Evolutionary conservation across 306 rosid genomes (phyloP).

Genomic region (Rosa multiflora): DNA sequence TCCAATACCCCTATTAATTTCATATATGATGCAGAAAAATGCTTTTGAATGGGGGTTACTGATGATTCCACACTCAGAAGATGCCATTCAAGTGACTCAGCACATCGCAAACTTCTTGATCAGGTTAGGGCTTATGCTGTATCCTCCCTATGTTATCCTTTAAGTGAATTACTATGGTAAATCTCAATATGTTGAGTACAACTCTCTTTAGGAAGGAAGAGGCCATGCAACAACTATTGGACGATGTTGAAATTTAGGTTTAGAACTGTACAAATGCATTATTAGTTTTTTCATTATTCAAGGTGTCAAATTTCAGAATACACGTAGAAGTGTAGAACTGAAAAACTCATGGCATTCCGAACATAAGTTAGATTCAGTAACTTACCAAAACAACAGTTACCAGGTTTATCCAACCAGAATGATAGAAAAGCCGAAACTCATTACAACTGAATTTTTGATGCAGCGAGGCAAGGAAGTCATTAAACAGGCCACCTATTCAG

Average conservation of each 20-base stretch:
- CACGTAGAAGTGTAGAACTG: background rate
- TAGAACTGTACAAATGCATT: background rate
- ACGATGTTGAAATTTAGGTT: background rate
- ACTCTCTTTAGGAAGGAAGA: background rate
- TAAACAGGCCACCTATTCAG: constrained; percentile 56
- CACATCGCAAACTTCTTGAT: constrained; percentile 66
- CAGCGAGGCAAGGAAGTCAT: constrained; percentile 96
- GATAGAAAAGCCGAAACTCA: background rate
- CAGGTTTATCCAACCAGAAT: background rate
- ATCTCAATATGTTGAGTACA: background rate
- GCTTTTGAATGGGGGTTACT: constrained; percentile 81
- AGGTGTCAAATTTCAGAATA: background rate
- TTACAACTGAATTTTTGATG: constrained; percentile 16
- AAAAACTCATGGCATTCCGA: background rate
- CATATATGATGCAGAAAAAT: constrained; percentile 56
- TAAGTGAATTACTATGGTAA: background rate
- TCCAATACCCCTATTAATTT: background rate
- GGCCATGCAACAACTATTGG: background rate
- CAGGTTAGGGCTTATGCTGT: constrained; percentile 63
- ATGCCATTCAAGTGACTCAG: constrained; percentile 80
- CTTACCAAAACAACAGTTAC: background rate
- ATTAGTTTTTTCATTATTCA: background rate
- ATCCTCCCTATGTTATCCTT: background rate
- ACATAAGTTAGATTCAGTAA: background rate
- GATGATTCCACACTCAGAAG: constrained; percentile 73